Evolutionary conservation across 495 filamentous ascomycete genomes (phyloP), one percentile per base, ranked within the genome.

Genomic region (Stereocaulon alpinum): DNA sequence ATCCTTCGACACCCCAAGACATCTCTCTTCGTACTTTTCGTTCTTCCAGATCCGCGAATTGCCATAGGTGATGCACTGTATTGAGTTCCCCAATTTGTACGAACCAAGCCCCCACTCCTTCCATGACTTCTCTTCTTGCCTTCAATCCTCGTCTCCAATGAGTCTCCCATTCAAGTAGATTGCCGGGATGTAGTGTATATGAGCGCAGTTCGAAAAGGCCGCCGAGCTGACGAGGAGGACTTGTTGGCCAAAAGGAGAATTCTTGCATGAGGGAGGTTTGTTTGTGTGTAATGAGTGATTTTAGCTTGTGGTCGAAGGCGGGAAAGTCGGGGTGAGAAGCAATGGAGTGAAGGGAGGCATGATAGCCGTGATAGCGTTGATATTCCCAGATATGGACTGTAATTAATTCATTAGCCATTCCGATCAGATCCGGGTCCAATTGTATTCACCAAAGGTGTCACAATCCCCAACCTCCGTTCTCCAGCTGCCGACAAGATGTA

Each of bases 331-430:
- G 87, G 63, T 93, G 86, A 47, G 77, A 71, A 52, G 86, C 80
- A 63, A 96, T 92, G 56, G 79, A 82, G 75, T 96, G 82, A 27
- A 96, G 77, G 15, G 93, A 96, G 45, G 86, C 83, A 68, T 98
- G 94, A 70, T 95, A 97, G 62, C 93, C 93, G 61, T 91, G 83
- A 72, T 96, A 98, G 65, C 90, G 86, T 71, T 97, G 90, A 73
- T 98, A 98, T 73, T 98, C 93, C 93, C 93, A 98, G 71, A 98
- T 98, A 72, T 98, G 93, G 32, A 98, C 93, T 90, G 58, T 53
- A 37, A 29, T 37, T 30, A 14, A 47, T 15, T 32, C 37, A 32
- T 29, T 41, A 34, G 18, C 6, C 6, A 32, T 11, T 22, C 11
- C 30, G 20, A 15, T 10, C 24, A 10, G 5, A 10, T 27, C 30